These are phyloP conservation scores for Linnemannia zychae DNA, from an alignment of 192 early-diverging fungal genomes.

Conservation along the genomic window DNA sequence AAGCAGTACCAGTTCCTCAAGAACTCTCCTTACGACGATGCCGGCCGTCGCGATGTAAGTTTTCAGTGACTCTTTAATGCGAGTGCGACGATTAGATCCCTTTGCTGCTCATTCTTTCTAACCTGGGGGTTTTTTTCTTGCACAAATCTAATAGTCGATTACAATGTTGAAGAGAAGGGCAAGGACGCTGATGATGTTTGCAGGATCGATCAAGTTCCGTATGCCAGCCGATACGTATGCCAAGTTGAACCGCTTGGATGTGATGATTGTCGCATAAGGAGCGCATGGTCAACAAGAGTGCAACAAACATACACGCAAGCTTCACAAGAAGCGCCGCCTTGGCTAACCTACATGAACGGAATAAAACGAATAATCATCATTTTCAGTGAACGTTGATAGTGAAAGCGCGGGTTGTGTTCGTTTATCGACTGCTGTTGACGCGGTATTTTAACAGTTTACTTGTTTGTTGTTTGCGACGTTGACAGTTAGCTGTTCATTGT, in stretches of 20 bases:
- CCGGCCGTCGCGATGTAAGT: constrained; percentile 52
- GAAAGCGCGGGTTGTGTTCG: no score
- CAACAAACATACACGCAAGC: background rate
- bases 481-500: background rate
- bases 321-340: constrained; percentile 38
- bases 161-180: constrained; percentile 70
- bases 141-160: constrained; percentile 54
- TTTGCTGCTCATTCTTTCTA: background rate
- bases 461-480: background rate
- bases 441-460: no score
- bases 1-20: constrained; percentile 71
- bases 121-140: constrained; percentile 38
- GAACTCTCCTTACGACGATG: constrained; percentile 62
- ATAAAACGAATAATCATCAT: background rate
- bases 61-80: background rate
- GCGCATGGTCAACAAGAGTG: constrained; percentile 4
- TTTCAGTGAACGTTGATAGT: no score
- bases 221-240: constrained; percentile 87
- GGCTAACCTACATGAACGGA: background rate
- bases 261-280: constrained; percentile 56
- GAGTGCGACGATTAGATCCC: background rate
- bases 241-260: constrained; percentile 75
- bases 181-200: constrained; percentile 84
- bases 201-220: constrained; percentile 87
- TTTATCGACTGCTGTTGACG: no score